Base-by-base conservation (phyloP, 257 asterid species). In the Oldenlandia corymbosa region DNA sequence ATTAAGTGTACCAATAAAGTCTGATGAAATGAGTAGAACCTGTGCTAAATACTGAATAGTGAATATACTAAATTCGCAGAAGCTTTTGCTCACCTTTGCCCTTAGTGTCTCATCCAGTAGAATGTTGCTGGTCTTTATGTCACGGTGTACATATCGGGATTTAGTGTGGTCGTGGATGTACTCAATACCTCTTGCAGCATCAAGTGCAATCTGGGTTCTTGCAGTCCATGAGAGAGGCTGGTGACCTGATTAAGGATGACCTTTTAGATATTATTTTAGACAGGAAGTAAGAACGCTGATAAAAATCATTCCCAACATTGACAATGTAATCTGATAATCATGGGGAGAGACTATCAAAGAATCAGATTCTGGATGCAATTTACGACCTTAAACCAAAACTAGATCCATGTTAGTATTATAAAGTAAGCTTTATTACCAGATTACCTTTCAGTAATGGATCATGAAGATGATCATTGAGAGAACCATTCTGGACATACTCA, bases 161-260 rank as follows among this genome's bases (percentile, higher is more conserved):
- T 87, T 87, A 12, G 95, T 90, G 75, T 85, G 94, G 65, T 90
- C 97, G 36, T 90, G 97, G 62, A 90, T 90, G 78, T 90, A 90
- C 26, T 90, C 97, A 23, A 90, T 83, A 3, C 95, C 97, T 69
- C 83, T 81, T 34, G 95, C 94, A 62, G 91, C 79, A 76, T 90
- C 92, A 43, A 83, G 65, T 45, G 94, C 92, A 66, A 90, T 60
- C 66, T 90, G 95, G 49, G 84, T 76, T 77, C 97, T 85, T 68
- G 94, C 88, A 46, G 75, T 82, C 97, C 97, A 90, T 10, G 88
- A 81, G 17, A 87, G 81, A 51, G 95, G 91, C 81, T 83, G 85
- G 52, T 76, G 87, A 53, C 97, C 97, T 90, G 75, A 26, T 79
- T 70, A 66, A 75, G 16, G 6, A 67, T n/a, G 45, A n/a, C 31